Base-by-base conservation (phyloP, 345 rosid genomes). In the Citrus sp. region DNA sequence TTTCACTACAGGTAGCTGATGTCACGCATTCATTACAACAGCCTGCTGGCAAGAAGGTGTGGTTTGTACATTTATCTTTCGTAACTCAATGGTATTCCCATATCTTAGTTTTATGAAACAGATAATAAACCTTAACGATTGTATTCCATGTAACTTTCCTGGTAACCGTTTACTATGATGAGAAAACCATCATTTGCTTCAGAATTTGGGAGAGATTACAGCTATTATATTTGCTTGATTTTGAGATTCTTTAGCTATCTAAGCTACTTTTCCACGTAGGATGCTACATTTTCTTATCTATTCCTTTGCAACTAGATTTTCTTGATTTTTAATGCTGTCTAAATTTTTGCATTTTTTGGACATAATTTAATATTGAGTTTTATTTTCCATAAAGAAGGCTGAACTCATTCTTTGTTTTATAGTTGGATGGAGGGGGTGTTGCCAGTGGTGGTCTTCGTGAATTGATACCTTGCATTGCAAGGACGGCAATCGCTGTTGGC, bases 401-500 rank as follows among this genome's bases (percentile, higher is more conserved):
- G 80, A 72, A 60, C 14, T 56, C 75, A 12, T 70, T 46, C 49
- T 71, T 80, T 69, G 19, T 74, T 54, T 4, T 86, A 30, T 80
- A 96, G 99, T 83, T 96, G 93, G 97, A 94, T 64, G 97, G 97
- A 79, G 98, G 98, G 80, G 98, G 97, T 85, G 95, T 96, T 82
- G 99, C 99, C 37, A 96, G 99, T 82, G 98, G 99, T 71, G 99
- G 99, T 61, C 97, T 94, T 82, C 97, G 99, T n/a, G 98, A 94
- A 73, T 78, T 92, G 56, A 94, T 96, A 80, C 99, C 98, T 60
- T 94, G 99, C 91, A 92, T 92, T 86, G 95, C 99, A 56, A 91
- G 98, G 85, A 92, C 97, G 56, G 97, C 97, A 69, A 95, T 92
- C 79, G 97, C 99, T 10, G 98, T 96, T 80, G 99, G 99, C 0